Evolutionary conservation across 768 basidiomycete species (phyloP).

Genomic region (Mycena latifolia): DNA sequence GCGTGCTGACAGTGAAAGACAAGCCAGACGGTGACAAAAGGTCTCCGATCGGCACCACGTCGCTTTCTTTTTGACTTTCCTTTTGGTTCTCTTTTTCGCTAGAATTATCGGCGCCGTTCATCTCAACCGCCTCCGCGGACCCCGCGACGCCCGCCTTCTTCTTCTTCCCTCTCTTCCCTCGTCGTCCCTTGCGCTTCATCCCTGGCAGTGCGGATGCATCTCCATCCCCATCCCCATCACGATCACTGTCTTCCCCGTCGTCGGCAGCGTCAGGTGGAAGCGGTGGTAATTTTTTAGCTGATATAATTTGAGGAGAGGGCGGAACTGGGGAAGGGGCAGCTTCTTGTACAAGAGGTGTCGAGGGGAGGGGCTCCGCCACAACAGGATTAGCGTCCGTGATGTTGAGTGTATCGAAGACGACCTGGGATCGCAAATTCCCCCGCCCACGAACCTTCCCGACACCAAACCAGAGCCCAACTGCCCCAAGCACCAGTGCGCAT

Average conservation of each 20-base stretch:
- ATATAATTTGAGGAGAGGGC: conserved; percentile 19
- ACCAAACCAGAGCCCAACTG: conserved; percentile 49
- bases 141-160: conserved; percentile 58
- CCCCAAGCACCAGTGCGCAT: conserved; percentile 42
- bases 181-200: conserved; percentile 56
- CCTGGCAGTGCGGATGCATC: conserved; percentile 58
- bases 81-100: conserved; percentile 47
- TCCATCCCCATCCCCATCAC: conserved; percentile 55
- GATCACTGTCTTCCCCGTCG: conserved; percentile 72
- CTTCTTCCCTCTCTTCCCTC: conserved; percentile 69
- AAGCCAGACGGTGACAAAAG: conserved; percentile 35
- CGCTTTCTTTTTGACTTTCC: conserved; percentile 43
- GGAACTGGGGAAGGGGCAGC: neutral
- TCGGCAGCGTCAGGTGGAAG: conserved; percentile 43
- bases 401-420: neutral
- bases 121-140: conserved; percentile 45
- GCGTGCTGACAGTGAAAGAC: conserved; percentile 38
- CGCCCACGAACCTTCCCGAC: conserved; percentile 37
- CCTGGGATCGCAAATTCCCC: conserved; percentile 8
- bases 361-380: neutral
- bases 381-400: neutral
- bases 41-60: conserved; percentile 36
- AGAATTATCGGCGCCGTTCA: conserved; percentile 61
- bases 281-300: conserved; percentile 26
- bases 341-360: conserved; percentile 5